These are phyloP conservation scores for Arthrobotrys iridis DNA, from an alignment of 2,329 filamentous ascomycete species.

Conservation along the genomic window DNA sequence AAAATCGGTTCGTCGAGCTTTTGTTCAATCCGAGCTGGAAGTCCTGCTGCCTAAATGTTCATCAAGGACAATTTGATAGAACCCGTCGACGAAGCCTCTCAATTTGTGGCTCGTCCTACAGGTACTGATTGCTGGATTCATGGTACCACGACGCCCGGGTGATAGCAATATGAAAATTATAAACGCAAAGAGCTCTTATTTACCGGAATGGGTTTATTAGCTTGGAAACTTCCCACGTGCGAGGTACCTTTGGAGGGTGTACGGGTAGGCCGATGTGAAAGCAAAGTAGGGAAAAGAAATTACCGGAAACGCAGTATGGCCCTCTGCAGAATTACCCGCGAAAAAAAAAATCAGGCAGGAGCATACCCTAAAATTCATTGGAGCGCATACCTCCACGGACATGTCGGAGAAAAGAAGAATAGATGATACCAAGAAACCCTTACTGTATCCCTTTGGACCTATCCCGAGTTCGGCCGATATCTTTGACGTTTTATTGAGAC, in stretches of 20 bases:
- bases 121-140: conserved; percentile 11
- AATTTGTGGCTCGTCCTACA: conserved; percentile 41
- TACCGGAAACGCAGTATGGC: background rate
- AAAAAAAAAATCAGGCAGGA: conserved; percentile 36
- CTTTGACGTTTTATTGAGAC: conserved; percentile 37
- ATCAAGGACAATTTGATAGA: background rate
- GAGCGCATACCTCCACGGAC: conserved; percentile 16
- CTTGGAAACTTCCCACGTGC: conserved; percentile 42
- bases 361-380: background rate
- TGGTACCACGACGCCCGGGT: conserved; percentile 12
- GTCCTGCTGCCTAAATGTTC: conserved; percentile 40
- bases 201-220: conserved; percentile 31
- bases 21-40: conserved; percentile 16
- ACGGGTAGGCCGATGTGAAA: conserved; percentile 20
- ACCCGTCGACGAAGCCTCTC: conserved; percentile 37
- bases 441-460: background rate
- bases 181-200: conserved; percentile 42
- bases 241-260: conserved; percentile 1
- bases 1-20: background rate
- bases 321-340: background rate
- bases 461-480: conserved; percentile 45
- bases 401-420: conserved; percentile 22
- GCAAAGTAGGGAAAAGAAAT: background rate
- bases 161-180: conserved; percentile 12
- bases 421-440: background rate